Evolutionary conservation across 1,284 basidiomycete genomes (phyloP), one percentile per base, ranked within the genome.

Genomic region (Moesziomyces sp.): DNA sequence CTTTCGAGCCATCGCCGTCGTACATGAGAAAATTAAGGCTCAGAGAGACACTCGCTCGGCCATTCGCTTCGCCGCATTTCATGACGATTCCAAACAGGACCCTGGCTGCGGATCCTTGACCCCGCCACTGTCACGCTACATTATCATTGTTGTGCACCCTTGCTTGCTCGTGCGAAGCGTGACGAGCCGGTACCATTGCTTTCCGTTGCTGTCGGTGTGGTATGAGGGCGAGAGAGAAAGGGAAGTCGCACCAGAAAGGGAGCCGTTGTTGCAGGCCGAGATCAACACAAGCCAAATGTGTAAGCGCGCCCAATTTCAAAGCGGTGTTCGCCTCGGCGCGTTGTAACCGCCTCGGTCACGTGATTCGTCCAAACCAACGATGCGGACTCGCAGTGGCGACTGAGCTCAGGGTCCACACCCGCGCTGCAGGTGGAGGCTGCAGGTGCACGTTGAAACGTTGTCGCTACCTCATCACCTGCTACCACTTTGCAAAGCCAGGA

Each of bases 31-130:
- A 24, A 42, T 64, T 54, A 63, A 57, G 54, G 57, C 67, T 70
- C 67, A 70, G 60, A 70, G 67, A 70, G 53, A 64, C 61, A 64
- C 48, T 43, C 43, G 24, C 53, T 62, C 67, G 53, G 60, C n/a
- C 47, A 53, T 26, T 28, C 13, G 3, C 18, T n/a, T 44, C 28
- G 19, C 28, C 26, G n/a, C 28, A 13, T 44, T 21, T 13, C 43
- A 53, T 8, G 8, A 21, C 44, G 42, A 35, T 34, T 38, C 30
- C 46, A 24, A n/a, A 40, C 26, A n/a, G 34, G n/a, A 38, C 45
- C 26, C 34, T 34, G 9, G 9, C 10, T 10, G 10, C 30, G 9
- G 1, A 13, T 34, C 13, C 30, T 34, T 11, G 30, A 10, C 30
- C 5, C 5, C 2, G 30, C 30, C 30, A 34, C 30, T 9, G 30